Percentiles rank a stretch among this genome's conserved stretches.
Conservation (phyloP, 257 asterid genomes). For the Solanum neorickii region DNA sequence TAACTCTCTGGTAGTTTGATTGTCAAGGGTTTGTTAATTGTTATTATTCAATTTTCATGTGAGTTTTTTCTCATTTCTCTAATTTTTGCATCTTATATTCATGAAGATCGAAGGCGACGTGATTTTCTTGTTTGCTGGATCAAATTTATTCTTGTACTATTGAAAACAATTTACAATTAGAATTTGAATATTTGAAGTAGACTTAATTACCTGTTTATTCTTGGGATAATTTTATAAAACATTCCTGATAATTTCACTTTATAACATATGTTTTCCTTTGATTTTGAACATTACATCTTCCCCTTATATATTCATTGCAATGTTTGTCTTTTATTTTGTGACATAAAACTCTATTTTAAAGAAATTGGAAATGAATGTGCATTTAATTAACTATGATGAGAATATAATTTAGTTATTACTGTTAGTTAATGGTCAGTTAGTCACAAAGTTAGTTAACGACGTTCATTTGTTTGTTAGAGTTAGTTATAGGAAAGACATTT, state of each 20-base stretch:
- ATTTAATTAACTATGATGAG: too few species aligned
- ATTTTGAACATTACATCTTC: not conserved
- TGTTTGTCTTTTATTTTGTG: not conserved
- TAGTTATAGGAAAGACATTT: too few species aligned
- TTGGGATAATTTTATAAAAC: not conserved
- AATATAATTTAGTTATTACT: too few species aligned
- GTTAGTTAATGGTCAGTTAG: too few species aligned
- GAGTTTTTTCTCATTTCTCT: too few species aligned
- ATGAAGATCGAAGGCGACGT: not conserved
- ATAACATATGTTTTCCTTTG: not conserved
- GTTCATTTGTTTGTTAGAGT: too few species aligned
- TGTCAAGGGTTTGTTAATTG: not conserved
- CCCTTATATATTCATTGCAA: not conserved
- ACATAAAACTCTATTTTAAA: not conserved
- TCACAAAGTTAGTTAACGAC: too few species aligned
- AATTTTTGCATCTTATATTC: not conserved
- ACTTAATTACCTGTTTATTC: too few species aligned
- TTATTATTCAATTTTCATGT: too few species aligned
- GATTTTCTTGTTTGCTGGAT: not conserved
- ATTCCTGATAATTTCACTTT: not conserved
- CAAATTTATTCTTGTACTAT: too few species aligned
- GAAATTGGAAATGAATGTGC: not conserved
- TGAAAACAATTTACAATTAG: not conserved
- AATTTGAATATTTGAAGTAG: not conserved
- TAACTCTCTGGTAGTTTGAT: not conserved